These are phyloP conservation scores for Paraurostyla sp. DNA, from an alignment of 73 alveolate species.

Conservation along the genomic window DNA sequence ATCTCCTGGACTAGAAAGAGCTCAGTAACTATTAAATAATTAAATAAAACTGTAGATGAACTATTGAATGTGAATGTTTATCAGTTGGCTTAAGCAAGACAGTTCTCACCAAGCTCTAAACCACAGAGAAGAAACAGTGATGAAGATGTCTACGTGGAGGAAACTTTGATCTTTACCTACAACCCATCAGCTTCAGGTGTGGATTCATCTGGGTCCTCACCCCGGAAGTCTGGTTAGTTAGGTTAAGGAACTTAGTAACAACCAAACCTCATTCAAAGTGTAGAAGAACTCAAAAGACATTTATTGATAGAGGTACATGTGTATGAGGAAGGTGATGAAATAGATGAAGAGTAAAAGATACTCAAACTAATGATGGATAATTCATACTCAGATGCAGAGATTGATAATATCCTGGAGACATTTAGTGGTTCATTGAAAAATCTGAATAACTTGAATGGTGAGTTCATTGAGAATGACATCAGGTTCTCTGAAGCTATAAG, in stretches of 20 bases:
- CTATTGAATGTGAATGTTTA: slow-evolving; percentile 39
- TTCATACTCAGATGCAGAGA: slow-evolving; percentile 46
- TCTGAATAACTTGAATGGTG: slow-evolving; percentile 9
- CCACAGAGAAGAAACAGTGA: background rate
- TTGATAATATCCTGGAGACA: slow-evolving; percentile 57
- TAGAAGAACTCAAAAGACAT: background rate
- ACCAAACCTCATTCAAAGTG: background rate
- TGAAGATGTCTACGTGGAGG: slow-evolving; percentile 58
- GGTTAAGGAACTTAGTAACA: background rate
- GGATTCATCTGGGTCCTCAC: background rate
- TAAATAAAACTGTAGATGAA: slow-evolving; percentile 56
- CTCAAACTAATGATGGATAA: slow-evolving; percentile 24
- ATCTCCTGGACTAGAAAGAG: slow-evolving; percentile 30
- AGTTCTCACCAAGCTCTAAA: background rate
- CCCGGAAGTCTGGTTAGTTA: background rate
- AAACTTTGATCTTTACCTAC: slow-evolving; percentile 27
- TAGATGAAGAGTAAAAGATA: slow-evolving; percentile 30
- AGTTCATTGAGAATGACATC: slow-evolving; percentile 52
- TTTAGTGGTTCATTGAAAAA: slow-evolving; percentile 3
- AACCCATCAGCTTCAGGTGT: background rate
- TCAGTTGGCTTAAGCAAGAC: slow-evolving; percentile 14
- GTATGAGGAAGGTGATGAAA: slow-evolving; percentile 31
- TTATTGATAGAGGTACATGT: slow-evolving; percentile 35
- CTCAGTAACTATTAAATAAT: slow-evolving; percentile 22
- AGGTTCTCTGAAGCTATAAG: slow-evolving; percentile 30